Percentiles rank a stretch among this genome's conserved stretches.
phyloP scores from a whole-genome alignment of 306 rosid species.

The Hippophae tibetana region DNA sequence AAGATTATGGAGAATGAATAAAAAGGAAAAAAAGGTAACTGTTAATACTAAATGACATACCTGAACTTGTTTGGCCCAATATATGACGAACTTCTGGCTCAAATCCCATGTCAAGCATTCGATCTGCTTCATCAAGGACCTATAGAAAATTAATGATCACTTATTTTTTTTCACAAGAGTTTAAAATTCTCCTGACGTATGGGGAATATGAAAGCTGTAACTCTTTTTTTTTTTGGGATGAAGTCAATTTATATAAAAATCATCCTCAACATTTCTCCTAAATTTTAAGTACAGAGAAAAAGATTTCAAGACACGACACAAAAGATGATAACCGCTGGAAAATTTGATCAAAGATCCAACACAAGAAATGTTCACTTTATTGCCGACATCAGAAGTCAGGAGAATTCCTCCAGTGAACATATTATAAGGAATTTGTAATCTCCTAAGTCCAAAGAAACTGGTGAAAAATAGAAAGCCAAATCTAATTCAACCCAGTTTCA shows the following conservation, averaged over 20 bases:
- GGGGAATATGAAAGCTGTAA: neutral
- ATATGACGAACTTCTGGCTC: constrained; percentile 84
- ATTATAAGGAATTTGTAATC: too few species aligned
- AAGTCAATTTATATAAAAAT: too few species aligned
- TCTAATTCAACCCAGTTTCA: neutral
- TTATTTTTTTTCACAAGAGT: constrained; percentile 4
- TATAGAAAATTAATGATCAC: constrained; percentile 19
- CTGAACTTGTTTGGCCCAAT: constrained; percentile 72
- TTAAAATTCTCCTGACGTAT: neutral
- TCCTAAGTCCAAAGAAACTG: too few species aligned
- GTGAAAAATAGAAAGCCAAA: neutral
- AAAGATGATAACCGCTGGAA: too few species aligned
- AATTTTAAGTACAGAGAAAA: neutral
- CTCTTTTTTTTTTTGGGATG: too few species aligned
- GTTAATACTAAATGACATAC: constrained; percentile 20
- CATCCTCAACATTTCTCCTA: too few species aligned
- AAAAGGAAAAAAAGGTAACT: too few species aligned
- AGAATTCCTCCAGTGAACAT: too few species aligned
- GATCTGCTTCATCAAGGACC: constrained; percentile 98
- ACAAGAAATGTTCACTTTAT: too few species aligned
- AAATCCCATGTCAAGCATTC: constrained; percentile 98
- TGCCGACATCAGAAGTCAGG: too few species aligned
- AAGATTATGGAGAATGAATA: too few species aligned
- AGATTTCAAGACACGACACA: neutral
- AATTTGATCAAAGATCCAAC: too few species aligned